These are phyloP conservation scores for Globisporangium ultimum DNA, from an alignment of 352 stramenopile species.

Conservation along the genomic window DNA sequence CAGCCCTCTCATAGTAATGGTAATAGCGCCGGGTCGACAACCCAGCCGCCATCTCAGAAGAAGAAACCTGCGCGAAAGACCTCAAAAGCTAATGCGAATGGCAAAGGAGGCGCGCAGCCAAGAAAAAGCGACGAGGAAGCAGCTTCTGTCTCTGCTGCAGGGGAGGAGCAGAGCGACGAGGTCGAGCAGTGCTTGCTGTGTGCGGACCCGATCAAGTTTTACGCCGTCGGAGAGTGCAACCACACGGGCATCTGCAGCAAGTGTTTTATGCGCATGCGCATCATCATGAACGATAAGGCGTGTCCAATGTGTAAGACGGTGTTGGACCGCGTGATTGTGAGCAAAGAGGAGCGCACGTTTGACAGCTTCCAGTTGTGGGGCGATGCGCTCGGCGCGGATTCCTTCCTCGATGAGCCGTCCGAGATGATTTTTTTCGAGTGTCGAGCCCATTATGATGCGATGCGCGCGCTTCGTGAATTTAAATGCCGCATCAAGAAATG, in stretches of 20 bases:
- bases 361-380: conserved; percentile 80
- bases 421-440: conserved; percentile 82
- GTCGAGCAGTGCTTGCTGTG: conserved; percentile 60
- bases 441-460: conserved; percentile 48
- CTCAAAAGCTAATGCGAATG: background rate
- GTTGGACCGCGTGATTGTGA: conserved; percentile 68
- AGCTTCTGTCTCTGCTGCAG: background rate
- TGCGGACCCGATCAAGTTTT: conserved; percentile 62
- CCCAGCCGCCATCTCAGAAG: conserved; percentile 22
- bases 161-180: conserved; percentile 25
- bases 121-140: background rate
- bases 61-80: conserved; percentile 5
- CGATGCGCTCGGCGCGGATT: conserved; percentile 57
- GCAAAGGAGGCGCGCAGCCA: background rate
- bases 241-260: conserved; percentile 80
- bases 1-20: background rate
- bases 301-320: conserved; percentile 81
- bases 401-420: conserved; percentile 63
- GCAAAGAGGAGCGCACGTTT: conserved; percentile 30
- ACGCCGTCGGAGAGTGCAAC: conserved; percentile 74
- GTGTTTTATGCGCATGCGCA: conserved; percentile 77
- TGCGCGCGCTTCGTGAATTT: conserved; percentile 58
- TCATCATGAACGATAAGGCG: conserved; percentile 73
- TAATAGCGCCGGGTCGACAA: background rate
- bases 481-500: conserved; percentile 65